Percentiles rank a stretch among this genome's conserved stretches.
Conservation (phyloP, 345 rosid genomes). For the Rubroshorea leprosula region DNA sequence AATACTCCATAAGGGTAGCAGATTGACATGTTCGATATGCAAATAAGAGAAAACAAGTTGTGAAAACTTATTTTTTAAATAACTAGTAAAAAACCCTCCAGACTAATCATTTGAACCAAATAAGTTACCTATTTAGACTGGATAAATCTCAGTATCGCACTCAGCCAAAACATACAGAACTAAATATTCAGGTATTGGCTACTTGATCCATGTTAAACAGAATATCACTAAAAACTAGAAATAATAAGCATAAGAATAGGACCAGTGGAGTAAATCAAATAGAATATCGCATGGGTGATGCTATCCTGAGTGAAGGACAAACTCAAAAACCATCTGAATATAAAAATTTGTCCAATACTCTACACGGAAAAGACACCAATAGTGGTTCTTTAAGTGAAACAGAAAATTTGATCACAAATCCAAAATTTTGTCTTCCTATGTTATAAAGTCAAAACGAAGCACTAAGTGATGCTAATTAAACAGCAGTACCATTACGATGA, state of each 20-base stretch:
- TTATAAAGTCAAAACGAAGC: too few species aligned
- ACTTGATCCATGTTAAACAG: background rate
- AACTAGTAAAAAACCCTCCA: constrained; percentile 8
- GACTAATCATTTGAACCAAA: constrained; percentile 1
- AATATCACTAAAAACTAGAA: background rate
- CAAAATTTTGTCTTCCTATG: too few species aligned
- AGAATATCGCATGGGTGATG: background rate
- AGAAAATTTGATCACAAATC: too few species aligned
- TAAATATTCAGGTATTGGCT: background rate
- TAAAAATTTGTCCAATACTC: too few species aligned
- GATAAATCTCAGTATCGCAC: background rate
- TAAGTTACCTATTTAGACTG: background rate
- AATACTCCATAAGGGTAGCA: constrained; percentile 29
- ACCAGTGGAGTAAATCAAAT: background rate
- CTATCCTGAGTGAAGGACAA: background rate
- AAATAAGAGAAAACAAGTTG: constrained; percentile 8
- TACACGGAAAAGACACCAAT: too few species aligned
- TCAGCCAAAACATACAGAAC: background rate
- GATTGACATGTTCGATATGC: constrained; percentile 30
- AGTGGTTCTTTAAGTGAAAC: too few species aligned
- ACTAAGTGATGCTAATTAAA: too few species aligned
- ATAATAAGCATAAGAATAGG: background rate
- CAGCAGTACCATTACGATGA: too few species aligned
- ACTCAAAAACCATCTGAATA: background rate
- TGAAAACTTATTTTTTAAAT: constrained; percentile 10